Evolutionary conservation across 352 stramenopile genomes (phyloP).

Genomic region (Globisporangium cederbergense): DNA sequence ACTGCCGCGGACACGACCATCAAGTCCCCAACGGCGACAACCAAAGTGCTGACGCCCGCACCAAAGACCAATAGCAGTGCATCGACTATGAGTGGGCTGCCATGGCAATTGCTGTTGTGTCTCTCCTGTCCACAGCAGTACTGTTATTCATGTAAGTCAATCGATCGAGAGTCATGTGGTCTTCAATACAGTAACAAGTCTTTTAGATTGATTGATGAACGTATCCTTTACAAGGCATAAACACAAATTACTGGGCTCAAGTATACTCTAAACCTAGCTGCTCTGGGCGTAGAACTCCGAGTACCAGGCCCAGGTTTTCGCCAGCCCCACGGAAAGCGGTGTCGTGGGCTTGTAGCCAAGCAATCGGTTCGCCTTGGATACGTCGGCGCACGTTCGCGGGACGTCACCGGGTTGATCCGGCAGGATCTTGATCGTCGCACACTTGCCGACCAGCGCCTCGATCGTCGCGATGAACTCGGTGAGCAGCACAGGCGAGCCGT

Average conservation of each 20-base stretch:
- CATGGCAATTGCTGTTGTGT: background rate
- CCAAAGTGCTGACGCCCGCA: background rate
- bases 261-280: background rate
- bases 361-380: constrained; percentile 91
- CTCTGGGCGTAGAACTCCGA: constrained; percentile 8
- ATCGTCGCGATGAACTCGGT: constrained; percentile 96
- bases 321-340: constrained; percentile 90
- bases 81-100: background rate
- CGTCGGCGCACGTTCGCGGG: constrained; percentile 93
- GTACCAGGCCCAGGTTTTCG: constrained; percentile 94
- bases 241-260: background rate
- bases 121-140: background rate
- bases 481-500: constrained; percentile 11
- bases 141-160: background rate
- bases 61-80: background rate
- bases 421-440: constrained; percentile 92
- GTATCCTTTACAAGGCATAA: background rate
- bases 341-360: constrained; percentile 95
- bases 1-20: background rate
- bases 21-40: background rate
- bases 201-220: background rate
- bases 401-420: constrained; percentile 97
- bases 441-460: constrained; percentile 91
- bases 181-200: too few relatives aligned
- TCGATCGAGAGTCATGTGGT: background rate